These are phyloP conservation scores for Globisporangium cystogenes DNA, from an alignment of 352 stramenopile genomes.

Conservation along the genomic window DNA sequence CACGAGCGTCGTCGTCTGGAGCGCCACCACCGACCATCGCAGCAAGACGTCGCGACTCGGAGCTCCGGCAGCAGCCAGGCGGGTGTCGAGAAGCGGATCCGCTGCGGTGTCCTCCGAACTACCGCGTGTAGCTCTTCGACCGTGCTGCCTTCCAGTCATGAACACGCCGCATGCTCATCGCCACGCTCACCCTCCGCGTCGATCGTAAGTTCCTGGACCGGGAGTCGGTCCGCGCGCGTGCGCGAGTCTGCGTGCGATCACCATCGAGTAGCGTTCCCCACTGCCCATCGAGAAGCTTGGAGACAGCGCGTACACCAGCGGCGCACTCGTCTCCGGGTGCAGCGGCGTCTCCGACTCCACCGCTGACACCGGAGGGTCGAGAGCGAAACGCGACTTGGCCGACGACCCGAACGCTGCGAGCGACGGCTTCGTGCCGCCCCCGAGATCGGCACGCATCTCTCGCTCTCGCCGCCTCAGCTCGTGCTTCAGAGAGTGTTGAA, in stretches of 20 bases:
- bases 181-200: conserved; percentile 16
- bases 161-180: no score
- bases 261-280: conserved; percentile 32
- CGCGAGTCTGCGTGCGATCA: conserved; percentile 21
- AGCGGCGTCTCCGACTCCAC: conserved; percentile 6
- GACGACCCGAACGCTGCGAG: conserved; percentile 29
- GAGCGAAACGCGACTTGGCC: conserved; percentile 21
- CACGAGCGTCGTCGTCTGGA: no score
- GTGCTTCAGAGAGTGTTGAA: neutral
- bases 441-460: neutral
- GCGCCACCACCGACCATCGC: no score
- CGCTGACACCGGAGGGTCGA: neutral
- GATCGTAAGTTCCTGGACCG: conserved; percentile 34
- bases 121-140: no score
- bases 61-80: no score
- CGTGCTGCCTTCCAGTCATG: no score
- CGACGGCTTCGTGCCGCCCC: neutral
- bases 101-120: no score
- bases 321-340: conserved; percentile 19
- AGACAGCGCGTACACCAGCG: conserved; percentile 13
- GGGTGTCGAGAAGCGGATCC: no score
- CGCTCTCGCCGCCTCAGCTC: neutral
- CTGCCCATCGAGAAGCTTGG: conserved; percentile 20
- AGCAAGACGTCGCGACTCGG: no score
- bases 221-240: conserved; percentile 19